Percentiles rank a stretch among this genome's conserved stretches.
Conservation (phyloP, 2,329 filamentous ascomycete genomes). For the Fusarium sterilihyphosum region DNA sequence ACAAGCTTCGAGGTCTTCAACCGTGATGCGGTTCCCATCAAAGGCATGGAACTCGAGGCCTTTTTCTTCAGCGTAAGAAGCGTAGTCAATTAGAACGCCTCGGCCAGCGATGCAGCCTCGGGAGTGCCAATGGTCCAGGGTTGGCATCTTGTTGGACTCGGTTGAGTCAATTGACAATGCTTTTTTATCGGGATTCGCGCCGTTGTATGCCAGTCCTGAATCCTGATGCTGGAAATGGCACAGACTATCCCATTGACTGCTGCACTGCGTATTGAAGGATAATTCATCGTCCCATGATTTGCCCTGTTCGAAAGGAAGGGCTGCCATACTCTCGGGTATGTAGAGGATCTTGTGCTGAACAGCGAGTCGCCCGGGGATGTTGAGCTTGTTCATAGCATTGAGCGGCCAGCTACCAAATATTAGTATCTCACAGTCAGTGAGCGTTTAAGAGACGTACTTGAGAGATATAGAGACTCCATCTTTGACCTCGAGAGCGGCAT, state of each 20-base stretch:
- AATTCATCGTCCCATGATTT: slow-evolving; percentile 58
- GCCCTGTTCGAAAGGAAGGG: slow-evolving; percentile 22
- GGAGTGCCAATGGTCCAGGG: slow-evolving; percentile 61
- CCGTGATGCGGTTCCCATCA: slow-evolving; percentile 62
- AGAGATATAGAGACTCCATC: slow-evolving; percentile 61
- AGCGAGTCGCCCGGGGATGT: slow-evolving; percentile 16
- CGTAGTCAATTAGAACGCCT: slow-evolving; percentile 67
- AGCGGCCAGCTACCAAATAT: slow-evolving; percentile 19
- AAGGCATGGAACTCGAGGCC: slow-evolving; percentile 63
- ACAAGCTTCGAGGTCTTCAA: slow-evolving; percentile 65
- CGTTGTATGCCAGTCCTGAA: slow-evolving; percentile 61
- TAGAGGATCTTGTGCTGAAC: slow-evolving; percentile 51
- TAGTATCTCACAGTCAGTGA: neutral
- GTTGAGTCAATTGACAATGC: slow-evolving; percentile 39
- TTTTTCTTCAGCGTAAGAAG: slow-evolving; percentile 59
- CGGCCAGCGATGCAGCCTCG: slow-evolving; percentile 46
- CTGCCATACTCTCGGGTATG: slow-evolving; percentile 39
- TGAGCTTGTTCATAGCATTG: slow-evolving; percentile 44
- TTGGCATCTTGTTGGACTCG: slow-evolving; percentile 45
- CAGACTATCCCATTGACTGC: slow-evolving; percentile 67
- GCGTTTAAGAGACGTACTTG: slow-evolving; percentile 49
- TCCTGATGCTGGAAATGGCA: slow-evolving; percentile 55
- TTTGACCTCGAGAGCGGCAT: slow-evolving; percentile 38
- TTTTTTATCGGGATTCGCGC: slow-evolving; percentile 51
- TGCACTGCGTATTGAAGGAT: slow-evolving; percentile 64